phyloP scores from a whole-genome alignment of 306 rosid genomes.

The Delonix regia region DNA sequence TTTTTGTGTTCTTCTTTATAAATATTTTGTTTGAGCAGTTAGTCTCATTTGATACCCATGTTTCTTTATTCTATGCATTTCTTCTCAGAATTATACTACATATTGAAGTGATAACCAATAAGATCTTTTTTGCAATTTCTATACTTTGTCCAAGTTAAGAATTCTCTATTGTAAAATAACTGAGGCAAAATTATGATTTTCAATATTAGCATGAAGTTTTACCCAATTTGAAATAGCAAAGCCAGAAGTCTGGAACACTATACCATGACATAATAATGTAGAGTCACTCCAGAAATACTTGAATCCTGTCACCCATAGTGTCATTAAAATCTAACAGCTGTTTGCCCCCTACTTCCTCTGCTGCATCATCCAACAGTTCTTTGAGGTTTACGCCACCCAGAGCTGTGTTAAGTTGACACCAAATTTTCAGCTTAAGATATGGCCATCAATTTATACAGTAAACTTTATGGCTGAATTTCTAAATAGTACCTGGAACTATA shows the following conservation, averaged over 20 bases:
- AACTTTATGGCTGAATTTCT: constrained; percentile 17
- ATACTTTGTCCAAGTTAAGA: no score
- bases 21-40: no score
- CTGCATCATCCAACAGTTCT: constrained; percentile 73
- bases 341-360: constrained; percentile 85
- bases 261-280: constrained; percentile 37
- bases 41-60: no score
- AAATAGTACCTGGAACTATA: constrained; percentile 84
- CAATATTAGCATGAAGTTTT: background rate
- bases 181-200: background rate
- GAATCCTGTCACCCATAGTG: constrained; percentile 84
- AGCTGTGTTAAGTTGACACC: constrained; percentile 53
- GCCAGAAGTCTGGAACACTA: constrained; percentile 19
- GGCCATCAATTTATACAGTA: constrained; percentile 9
- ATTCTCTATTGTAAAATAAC: background rate
- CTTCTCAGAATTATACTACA: no score
- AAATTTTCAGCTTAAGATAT: constrained; percentile 16
- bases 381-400: constrained; percentile 87
- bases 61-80: no score
- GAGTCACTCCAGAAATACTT: constrained; percentile 80
- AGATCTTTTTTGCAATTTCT: no score
- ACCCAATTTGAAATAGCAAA: background rate
- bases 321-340: constrained; percentile 75
- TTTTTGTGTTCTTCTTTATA: no score
- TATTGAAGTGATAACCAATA: no score